Conservation (phyloP, 202 grass and related monocot genomes). For the Cymbopogon flexuosus region DNA sequence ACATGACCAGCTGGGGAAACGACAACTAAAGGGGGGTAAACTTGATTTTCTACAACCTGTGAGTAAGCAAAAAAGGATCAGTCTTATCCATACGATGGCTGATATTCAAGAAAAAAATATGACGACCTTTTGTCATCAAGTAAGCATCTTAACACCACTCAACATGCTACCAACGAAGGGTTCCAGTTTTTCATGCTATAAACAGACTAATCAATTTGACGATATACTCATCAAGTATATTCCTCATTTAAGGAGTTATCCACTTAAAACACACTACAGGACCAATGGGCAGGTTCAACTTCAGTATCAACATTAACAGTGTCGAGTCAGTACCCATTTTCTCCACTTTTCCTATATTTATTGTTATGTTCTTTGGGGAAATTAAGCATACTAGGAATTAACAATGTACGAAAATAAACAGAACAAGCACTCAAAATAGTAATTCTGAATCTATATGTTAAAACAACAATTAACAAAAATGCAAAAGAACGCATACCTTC, state of each 20-base stretch:
- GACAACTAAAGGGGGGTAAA: conserved; percentile 46
- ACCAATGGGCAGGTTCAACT: background rate
- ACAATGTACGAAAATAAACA: background rate
- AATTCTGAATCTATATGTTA: background rate
- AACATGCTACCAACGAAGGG: background rate
- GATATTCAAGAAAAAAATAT: background rate
- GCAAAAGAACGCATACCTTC: conserved; percentile 41
- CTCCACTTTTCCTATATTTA: background rate
- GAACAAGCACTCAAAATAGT: background rate
- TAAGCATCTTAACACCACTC: background rate
- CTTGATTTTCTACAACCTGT: conserved; percentile 46
- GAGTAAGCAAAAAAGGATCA: conserved; percentile 22
- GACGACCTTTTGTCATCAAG: background rate
- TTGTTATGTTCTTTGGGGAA: background rate
- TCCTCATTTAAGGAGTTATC: background rate
- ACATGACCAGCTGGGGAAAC: conserved; percentile 51
- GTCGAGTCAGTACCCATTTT: background rate
- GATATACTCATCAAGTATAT: background rate
- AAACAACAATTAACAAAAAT: conserved; percentile 10
- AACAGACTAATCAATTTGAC: background rate
- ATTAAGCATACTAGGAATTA: background rate
- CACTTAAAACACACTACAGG: background rate
- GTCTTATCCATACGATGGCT: background rate
- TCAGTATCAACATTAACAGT: background rate
- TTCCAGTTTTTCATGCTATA: background rate